A percentile compares a stretch with the other conserved stretches of the same genome.
Conservation (phyloP, 306 rosid species). For the barrel medic (Medicago truncatula) region DNA sequence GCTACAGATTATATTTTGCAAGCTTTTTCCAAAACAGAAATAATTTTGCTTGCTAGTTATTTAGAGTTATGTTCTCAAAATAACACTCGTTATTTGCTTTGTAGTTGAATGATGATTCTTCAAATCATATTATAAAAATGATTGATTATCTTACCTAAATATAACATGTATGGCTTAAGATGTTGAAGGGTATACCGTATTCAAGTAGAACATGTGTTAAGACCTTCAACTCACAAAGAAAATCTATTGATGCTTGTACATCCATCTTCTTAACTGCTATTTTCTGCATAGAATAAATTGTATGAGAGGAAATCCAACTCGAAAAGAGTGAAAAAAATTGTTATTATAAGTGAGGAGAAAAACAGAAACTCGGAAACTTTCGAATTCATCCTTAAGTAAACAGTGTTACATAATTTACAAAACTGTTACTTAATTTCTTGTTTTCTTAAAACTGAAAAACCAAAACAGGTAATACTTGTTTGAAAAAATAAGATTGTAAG, state of each 20-base stretch:
- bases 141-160: too few species aligned
- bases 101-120: not conserved
- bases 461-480: too few species aligned
- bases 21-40: too few species aligned
- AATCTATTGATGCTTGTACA: slow-evolving; percentile 85
- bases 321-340: too few species aligned
- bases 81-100: not conserved
- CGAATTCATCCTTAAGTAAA: too few species aligned
- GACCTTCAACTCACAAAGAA: slow-evolving; percentile 83
- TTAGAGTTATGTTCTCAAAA: not conserved
- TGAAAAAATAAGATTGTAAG: too few species aligned
- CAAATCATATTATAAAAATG: not conserved
- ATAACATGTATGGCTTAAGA: not conserved
- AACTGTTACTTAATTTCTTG: too few species aligned
- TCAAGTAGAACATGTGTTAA: slow-evolving; percentile 91
- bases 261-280: slow-evolving; percentile 64
- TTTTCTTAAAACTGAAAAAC: too few species aligned
- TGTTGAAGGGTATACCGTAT: slow-evolving; percentile 61
- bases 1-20: too few species aligned
- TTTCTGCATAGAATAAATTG: slow-evolving; percentile 57
- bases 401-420: too few species aligned
- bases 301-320: not conserved
- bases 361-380: too few species aligned
- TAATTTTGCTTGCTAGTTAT: not conserved
- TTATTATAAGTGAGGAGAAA: too few species aligned